phyloP scores from a whole-genome alignment of 2,329 filamentous ascomycete genomes.

The Blumeria graminis region DNA sequence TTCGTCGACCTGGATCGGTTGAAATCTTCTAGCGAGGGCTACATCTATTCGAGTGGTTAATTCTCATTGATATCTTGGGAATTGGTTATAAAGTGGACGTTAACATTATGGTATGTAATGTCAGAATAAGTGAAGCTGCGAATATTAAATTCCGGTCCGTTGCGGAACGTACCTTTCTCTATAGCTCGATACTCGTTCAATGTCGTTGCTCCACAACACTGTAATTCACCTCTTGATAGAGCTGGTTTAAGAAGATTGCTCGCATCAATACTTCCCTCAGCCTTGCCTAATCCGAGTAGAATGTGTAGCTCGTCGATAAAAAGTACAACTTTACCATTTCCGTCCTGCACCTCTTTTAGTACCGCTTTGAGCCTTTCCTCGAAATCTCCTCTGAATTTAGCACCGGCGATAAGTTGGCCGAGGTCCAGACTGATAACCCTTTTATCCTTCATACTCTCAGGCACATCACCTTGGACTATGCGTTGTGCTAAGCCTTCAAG shows the following conservation, averaged over 20 bases:
- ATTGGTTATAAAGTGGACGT: neutral
- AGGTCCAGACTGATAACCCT: slow-evolving; percentile 69
- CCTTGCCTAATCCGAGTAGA: slow-evolving; percentile 75
- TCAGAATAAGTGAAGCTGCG: no score
- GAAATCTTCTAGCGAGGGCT: slow-evolving; percentile 74
- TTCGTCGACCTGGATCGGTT: slow-evolving; percentile 83
- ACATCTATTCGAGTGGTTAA: slow-evolving; percentile 29
- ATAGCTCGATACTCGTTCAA: slow-evolving; percentile 79
- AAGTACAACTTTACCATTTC: slow-evolving; percentile 70
- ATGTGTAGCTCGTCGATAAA: slow-evolving; percentile 93
- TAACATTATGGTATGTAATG: no score
- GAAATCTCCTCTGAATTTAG: slow-evolving; percentile 89
- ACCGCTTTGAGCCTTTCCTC: slow-evolving; percentile 85
- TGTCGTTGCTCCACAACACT: slow-evolving; percentile 89
- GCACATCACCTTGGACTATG: slow-evolving; percentile 80
- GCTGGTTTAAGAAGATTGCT: slow-evolving; percentile 88
- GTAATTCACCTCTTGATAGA: slow-evolving; percentile 73
- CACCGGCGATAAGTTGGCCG: slow-evolving; percentile 79
- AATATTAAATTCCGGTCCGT: no score
- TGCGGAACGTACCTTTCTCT: slow-evolving; percentile 34
- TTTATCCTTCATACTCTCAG: slow-evolving; percentile 90
- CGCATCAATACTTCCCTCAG: slow-evolving; percentile 88
- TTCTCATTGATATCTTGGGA: neutral
- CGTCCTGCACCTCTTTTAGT: slow-evolving; percentile 63
- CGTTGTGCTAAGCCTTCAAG: slow-evolving; percentile 73